phyloP scores from a whole-genome alignment of 495 filamentous ascomycete species.

The Penicillium macrosclerotiorum region DNA sequence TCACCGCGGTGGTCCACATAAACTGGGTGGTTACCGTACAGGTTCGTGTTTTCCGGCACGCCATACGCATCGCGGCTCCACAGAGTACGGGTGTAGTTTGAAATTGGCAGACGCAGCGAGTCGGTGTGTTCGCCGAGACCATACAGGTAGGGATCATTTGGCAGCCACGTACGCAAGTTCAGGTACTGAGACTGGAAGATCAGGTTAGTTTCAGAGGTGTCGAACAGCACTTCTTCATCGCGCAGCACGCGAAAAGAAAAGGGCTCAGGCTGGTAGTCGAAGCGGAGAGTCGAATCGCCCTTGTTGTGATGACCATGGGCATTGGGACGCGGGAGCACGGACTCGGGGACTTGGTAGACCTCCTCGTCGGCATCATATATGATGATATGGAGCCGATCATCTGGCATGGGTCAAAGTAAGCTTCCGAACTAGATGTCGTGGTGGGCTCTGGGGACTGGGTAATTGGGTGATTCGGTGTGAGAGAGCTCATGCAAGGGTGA shows the following conservation, averaged over 20 bases:
- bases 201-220: slow-evolving; percentile 65
- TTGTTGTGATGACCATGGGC: neutral
- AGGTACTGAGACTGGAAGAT: slow-evolving; percentile 81
- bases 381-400: slow-evolving; percentile 75
- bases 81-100: slow-evolving; percentile 74
- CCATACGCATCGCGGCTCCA: slow-evolving; percentile 76
- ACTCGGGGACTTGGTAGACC: slow-evolving; percentile 76
- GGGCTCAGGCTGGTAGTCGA: slow-evolving; percentile 62
- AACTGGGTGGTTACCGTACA: slow-evolving; percentile 82
- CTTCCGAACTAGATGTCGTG: neutral
- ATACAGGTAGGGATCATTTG: slow-evolving; percentile 67
- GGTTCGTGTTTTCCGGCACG: slow-evolving; percentile 65
- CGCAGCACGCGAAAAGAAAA: slow-evolving; percentile 73
- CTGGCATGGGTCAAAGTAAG: slow-evolving; percentile 32
- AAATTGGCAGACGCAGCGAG: slow-evolving; percentile 65
- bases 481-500: neutral
- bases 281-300: slow-evolving; percentile 48
- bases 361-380: slow-evolving; percentile 74
- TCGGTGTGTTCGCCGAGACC: slow-evolving; percentile 81
- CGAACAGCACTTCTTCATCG: slow-evolving; percentile 72
- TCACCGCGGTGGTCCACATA: slow-evolving; percentile 75
- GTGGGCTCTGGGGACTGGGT: no score
- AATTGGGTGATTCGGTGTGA: neutral
- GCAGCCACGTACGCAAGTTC: slow-evolving; percentile 65
- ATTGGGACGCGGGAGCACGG: slow-evolving; percentile 63